Base-by-base conservation (phyloP, 2,329 filamentous ascomycete species). In the Xylaria sp. region DNA sequence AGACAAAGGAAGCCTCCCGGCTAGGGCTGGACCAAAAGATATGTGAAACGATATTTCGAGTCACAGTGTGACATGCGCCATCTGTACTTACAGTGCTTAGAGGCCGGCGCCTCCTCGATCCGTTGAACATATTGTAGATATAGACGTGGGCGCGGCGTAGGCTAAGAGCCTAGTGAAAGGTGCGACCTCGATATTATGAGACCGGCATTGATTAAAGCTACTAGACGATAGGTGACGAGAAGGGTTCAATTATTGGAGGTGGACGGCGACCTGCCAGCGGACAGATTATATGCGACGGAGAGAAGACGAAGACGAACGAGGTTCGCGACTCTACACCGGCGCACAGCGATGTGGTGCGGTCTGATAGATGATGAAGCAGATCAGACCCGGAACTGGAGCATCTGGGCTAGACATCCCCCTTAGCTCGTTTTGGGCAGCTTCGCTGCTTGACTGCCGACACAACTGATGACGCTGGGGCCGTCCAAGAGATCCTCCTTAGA, bases 101-200 rank as follows among this genome's bases (percentile, higher is more conserved):
- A 78, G 81, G 80, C 72, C 83, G 81, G 76, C 83, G 83, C 78
- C 81, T 85, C 79, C 83, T 82, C 72, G 84, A 84, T 74, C 81
- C 75, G 72, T 80, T 83, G 78, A 88, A 87, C 86, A 86, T 86
- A 38, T 65, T 77, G 71, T 59, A 66, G 36, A 44, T 36, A 62
- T 57, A 63, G 36, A 28, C 66, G 68, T 65, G 62, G 62, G 40
- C 57, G 54, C 38, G 64, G 65, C 67, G 72, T 68, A 74, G 71
- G 73, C 73, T 74, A 70, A 20, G 66, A 66, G 73, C 72, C 75
- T 64, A 65, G 15, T 63, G 65, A 67, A 48, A 51, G 31, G 54
- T 67, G 68, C 64, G 68, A 71, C 72, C 73, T 71, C 67, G 67
- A 15, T 57, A 28, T n/a, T 42, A 71, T 68, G 61, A 64, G 66